These are phyloP conservation scores for Athelia psychrophila DNA, from an alignment of 1,284 basidiomycete species.

Conservation along the genomic window DNA sequence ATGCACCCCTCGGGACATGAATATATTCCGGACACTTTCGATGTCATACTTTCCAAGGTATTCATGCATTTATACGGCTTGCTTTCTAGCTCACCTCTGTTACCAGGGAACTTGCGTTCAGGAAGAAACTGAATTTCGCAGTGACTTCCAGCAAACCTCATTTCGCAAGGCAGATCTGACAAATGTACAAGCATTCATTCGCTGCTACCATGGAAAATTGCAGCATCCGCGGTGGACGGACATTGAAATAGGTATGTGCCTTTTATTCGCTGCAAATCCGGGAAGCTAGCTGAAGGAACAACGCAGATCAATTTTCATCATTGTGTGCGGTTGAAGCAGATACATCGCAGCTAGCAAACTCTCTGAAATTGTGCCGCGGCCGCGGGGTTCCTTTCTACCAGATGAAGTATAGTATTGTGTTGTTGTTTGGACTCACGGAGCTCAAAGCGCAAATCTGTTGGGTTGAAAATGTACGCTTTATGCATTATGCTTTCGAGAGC, in stretches of 20 bases:
- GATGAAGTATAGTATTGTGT: constrained; percentile 33
- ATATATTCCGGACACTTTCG: constrained; percentile 28
- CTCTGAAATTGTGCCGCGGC: constrained; percentile 7
- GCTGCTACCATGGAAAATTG: neutral
- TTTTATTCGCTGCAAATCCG: neutral
- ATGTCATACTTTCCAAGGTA: constrained; percentile 31
- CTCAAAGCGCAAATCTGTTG: constrained; percentile 42
- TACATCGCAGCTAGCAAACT: constrained; percentile 24
- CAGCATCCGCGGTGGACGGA: neutral
- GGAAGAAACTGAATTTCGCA: too few relatives aligned
- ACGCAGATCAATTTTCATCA: neutral
- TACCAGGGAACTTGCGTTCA: constrained; percentile 36
- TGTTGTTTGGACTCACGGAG: constrained; percentile 45
- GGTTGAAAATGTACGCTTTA: constrained; percentile 39
- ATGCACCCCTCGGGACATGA: constrained; percentile 29
- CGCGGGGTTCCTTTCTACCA: constrained; percentile 27
- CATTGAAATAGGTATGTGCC: neutral
- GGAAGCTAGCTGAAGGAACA: neutral
- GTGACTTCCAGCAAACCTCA: constrained; percentile 22
- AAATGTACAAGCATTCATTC: neutral
- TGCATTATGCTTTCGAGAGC: constrained; percentile 1
- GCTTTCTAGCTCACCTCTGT: constrained; percentile 31
- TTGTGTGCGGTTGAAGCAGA: constrained; percentile 29
- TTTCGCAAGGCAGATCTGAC: neutral
- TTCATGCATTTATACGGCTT: neutral